Base-by-base conservation (phyloP, 2,329 filamentous ascomycete species). In the Alternaria dauci region DNA sequence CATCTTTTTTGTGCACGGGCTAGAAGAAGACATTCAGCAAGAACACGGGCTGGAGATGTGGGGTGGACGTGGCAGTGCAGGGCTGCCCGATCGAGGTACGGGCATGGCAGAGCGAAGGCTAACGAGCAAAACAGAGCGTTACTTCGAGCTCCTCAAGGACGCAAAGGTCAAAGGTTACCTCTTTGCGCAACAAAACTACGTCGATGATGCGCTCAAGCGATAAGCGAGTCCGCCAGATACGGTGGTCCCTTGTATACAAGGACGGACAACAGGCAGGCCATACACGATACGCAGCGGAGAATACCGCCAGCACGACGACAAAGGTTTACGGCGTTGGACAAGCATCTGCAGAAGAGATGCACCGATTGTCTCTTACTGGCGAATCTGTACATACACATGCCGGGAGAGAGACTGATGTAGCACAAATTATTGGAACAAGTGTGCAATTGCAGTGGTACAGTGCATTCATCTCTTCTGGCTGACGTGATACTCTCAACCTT, bases 171-270 rank as follows among this genome's bases (percentile, higher is more conserved):
- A 88, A 82, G 92, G 92, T 61, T 92, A 91, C 79, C 83, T 92
- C 66, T 93, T 92, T 71, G 82, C 93, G 75, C 91, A 94, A 81
- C 89, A 91, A 76, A 93, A 93, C 82, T 92, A 92, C 80, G 76
- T 89, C 61, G 79, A 72, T 42, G 67, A 68, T 25, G 50, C 59
- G 20, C 59, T 59, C 55, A 69, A 70, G 61, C 47, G 65, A 50
- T 65, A 67, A 59, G 58, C 39, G 46, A 32, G 14, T 39, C 43
- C 48, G 20, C 36, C 41, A 38, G 25, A 26, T 36, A 32, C 46
- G 14, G 52, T 52, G 18, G 53, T 51, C 52, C 38, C 26, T 42
- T 53, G 36, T 41, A 30, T 32, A 52, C 9, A 42, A 43, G 42
- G 23, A 55, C 44, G 47, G 18, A 47, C 30, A 43, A 39, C 58